These are phyloP conservation scores for Musa beccarii DNA, from an alignment of 176 grass and related monocot species.

Conservation along the genomic window DNA sequence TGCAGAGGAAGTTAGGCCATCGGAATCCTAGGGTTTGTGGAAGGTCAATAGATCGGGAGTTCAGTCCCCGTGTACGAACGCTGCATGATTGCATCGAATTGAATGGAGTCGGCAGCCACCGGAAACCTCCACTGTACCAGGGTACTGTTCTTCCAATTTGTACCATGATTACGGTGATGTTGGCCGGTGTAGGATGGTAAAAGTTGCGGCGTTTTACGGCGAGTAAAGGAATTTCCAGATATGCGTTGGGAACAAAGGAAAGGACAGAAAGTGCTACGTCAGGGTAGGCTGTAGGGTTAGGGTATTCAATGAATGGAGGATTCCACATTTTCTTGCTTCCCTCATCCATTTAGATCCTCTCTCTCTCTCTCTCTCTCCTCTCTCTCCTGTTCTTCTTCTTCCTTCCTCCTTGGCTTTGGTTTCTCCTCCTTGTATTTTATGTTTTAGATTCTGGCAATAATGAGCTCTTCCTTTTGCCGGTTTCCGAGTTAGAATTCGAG, in stretches of 20 bases:
- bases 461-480: neutral
- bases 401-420: neutral
- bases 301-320: constrained; percentile 36
- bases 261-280: constrained; percentile 61
- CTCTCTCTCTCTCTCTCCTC: constrained; percentile 7
- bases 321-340: constrained; percentile 24
- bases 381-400: neutral
- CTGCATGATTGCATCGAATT: too few relatives aligned
- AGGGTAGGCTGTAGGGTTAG: constrained; percentile 25
- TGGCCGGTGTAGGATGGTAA: too few relatives aligned
- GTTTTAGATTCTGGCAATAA: neutral
- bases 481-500: neutral
- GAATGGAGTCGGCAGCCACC: too few relatives aligned
- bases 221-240: constrained; percentile 52
- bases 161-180: too few relatives aligned
- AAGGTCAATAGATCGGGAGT: too few relatives aligned
- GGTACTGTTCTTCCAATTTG: too few relatives aligned
- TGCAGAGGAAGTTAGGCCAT: too few relatives aligned
- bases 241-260: constrained; percentile 35
- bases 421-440: neutral
- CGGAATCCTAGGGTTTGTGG: too few relatives aligned
- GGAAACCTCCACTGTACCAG: too few relatives aligned
- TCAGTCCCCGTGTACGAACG: too few relatives aligned
- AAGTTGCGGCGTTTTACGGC: neutral
- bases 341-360: constrained; percentile 10